Evolutionary conservation across 352 stramenopile species (phyloP).

Genomic region (Globisporangium apiculatum): DNA sequence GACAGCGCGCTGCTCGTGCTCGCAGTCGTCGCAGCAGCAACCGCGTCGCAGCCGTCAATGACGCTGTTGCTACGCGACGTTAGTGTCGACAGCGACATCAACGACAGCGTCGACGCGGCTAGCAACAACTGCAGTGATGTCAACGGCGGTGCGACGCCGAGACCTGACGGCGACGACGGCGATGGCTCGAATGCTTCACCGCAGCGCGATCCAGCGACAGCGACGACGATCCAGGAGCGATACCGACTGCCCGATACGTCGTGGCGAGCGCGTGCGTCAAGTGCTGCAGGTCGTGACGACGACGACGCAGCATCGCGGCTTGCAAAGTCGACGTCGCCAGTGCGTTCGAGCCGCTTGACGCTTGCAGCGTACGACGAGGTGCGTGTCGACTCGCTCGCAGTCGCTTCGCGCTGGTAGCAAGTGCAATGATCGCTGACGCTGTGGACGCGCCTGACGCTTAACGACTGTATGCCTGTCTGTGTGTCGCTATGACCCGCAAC

Average conservation of each 20-base stretch:
- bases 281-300: background rate
- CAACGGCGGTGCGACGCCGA: too few species aligned
- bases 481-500: too few species aligned
- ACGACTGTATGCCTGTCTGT: too few species aligned
- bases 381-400: too few species aligned
- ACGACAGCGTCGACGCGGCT: background rate
- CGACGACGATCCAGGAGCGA: constrained; percentile 34
- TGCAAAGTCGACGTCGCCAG: background rate
- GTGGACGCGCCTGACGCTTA: too few species aligned
- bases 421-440: too few species aligned
- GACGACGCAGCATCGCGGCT: background rate
- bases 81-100: background rate
- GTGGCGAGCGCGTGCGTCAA: constrained; percentile 8
- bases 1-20: background rate
- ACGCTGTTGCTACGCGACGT: too few species aligned
- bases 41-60: too few species aligned
- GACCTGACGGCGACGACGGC: background rate
- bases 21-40: background rate
- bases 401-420: too few species aligned
- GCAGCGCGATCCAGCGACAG: background rate
- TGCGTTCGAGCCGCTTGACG: background rate
- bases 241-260: constrained; percentile 34
- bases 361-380: background rate
- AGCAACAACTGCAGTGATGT: too few species aligned
- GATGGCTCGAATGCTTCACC: too few species aligned